These are phyloP conservation scores for Oryza meridionalis DNA, from an alignment of 176 grass and related monocot genomes.

Conservation along the genomic window DNA sequence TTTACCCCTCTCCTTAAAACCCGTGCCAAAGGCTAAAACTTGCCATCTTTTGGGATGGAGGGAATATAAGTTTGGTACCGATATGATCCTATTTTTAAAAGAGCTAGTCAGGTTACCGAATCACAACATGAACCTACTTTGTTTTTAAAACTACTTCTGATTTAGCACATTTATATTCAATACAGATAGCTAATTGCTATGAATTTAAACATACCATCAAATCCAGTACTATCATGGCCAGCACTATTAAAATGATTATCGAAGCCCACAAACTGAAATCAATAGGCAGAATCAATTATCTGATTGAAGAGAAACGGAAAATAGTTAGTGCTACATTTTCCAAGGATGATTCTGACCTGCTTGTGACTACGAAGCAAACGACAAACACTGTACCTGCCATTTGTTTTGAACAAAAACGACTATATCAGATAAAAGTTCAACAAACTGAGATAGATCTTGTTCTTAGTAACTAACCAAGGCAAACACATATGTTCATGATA, in stretches of 20 bases:
- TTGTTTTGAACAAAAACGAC: constrained; percentile 26
- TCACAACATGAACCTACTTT: constrained; percentile 6
- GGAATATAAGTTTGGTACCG: background rate
- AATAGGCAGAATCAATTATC: constrained; percentile 37
- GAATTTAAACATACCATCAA: constrained; percentile 74
- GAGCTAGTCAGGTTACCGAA: constrained; percentile 21
- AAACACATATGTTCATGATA: constrained; percentile 85
- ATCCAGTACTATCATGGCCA: constrained; percentile 88
- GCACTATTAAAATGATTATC: constrained; percentile 70
- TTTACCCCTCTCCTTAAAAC: no score
- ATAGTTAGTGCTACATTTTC: constrained; percentile 21
- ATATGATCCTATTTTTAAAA: background rate
- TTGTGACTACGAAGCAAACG: constrained; percentile 79
- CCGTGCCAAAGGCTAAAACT: no score
- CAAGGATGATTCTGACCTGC: constrained; percentile 60
- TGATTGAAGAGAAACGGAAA: constrained; percentile 9
- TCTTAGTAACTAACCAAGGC: constrained; percentile 67
- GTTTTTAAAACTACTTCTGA: background rate
- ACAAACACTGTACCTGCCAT: constrained; percentile 81
- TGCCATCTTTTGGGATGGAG: no score
- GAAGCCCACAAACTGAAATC: constrained; percentile 91
- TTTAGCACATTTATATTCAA: constrained; percentile 2
- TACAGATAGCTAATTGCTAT: background rate
- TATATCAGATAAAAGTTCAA: constrained; percentile 23
- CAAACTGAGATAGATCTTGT: constrained; percentile 15